Evolutionary conservation across 441 rosid genomes (phyloP).

Genomic region (Flueggea neowawraea): DNA sequence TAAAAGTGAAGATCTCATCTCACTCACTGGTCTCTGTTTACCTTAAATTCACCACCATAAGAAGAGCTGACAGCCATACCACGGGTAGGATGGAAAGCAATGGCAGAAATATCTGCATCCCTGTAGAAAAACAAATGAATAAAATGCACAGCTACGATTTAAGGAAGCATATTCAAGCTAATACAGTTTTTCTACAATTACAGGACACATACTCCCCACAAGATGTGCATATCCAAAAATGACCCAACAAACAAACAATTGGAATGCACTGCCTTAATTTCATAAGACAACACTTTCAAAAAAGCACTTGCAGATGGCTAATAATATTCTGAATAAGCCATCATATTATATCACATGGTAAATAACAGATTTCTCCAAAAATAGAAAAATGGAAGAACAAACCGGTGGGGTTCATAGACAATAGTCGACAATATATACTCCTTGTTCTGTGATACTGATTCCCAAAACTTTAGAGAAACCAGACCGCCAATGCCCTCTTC

Average conservation of each 20-base stretch:
- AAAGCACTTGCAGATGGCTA: no score
- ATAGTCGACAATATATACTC: conserved; percentile 75
- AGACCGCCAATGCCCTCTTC: conserved; percentile 93
- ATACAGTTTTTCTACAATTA: neutral
- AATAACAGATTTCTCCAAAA: neutral
- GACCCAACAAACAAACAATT: no score
- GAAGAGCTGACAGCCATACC: conserved; percentile 85
- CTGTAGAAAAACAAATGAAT: conserved; percentile 31
- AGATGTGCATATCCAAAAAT: no score
- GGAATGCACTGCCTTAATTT: no score
- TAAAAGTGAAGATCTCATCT: conserved; percentile 3
- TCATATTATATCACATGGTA: neutral
- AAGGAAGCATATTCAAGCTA: neutral
- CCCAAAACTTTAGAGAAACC: conserved; percentile 91
- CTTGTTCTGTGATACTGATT: conserved; percentile 47
- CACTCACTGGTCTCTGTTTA: conserved; percentile 23
- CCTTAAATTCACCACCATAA: conserved; percentile 95
- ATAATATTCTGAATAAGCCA: neutral
- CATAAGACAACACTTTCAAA: no score
- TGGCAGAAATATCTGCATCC: conserved; percentile 76
- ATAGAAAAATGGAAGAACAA: conserved; percentile 1
- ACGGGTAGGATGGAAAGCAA: conserved; percentile 74
- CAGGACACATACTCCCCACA: no score
- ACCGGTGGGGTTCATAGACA: conserved; percentile 97
- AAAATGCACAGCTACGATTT: neutral